Evolutionary conservation across 805 yeast genomes (phyloP).

Genomic region (Isabelozyma gotoi): DNA sequence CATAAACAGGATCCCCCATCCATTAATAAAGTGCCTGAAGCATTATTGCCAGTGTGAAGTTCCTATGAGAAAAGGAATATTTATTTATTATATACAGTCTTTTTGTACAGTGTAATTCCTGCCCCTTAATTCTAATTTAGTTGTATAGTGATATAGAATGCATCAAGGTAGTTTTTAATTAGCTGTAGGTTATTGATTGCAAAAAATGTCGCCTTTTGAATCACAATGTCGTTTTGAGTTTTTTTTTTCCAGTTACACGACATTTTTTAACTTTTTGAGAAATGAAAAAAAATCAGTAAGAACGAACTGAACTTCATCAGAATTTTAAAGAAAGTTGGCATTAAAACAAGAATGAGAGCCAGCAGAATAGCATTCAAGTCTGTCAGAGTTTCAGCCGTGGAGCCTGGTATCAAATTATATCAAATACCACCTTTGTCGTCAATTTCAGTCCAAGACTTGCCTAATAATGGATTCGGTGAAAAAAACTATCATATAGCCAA

Average conservation of each 20-base stretch:
- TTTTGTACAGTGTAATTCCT: too few species aligned
- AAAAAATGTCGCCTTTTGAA: neutral
- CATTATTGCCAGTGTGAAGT: neutral
- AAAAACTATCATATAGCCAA: conserved; percentile 46
- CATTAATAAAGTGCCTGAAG: neutral
- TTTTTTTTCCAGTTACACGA: neutral
- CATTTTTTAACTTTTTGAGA: neutral
- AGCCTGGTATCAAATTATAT: conserved; percentile 15
- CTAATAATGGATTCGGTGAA: conserved; percentile 33
- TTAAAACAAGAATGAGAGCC: conserved; percentile 18
- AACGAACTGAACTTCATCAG: too few species aligned
- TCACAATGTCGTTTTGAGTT: neutral
- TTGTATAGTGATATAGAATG: too few species aligned
- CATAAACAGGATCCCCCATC: neutral
- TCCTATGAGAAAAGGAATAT: neutral
- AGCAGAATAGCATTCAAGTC: conserved; percentile 19
- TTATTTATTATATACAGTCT: too few species aligned
- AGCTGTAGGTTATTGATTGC: neutral
- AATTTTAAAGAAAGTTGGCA: neutral
- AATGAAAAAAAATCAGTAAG: too few species aligned
- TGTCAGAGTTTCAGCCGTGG: conserved; percentile 19
- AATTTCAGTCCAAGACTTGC: conserved; percentile 21
- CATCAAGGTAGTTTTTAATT: too few species aligned
- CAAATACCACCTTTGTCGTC: conserved; percentile 28
- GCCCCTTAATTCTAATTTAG: too few species aligned